A percentile compares a stretch with the other conserved stretches of the same genome.
Evolutionary conservation across 148 eudicot species (phyloP).

Genomic region (Rhododendron ovatum): DNA sequence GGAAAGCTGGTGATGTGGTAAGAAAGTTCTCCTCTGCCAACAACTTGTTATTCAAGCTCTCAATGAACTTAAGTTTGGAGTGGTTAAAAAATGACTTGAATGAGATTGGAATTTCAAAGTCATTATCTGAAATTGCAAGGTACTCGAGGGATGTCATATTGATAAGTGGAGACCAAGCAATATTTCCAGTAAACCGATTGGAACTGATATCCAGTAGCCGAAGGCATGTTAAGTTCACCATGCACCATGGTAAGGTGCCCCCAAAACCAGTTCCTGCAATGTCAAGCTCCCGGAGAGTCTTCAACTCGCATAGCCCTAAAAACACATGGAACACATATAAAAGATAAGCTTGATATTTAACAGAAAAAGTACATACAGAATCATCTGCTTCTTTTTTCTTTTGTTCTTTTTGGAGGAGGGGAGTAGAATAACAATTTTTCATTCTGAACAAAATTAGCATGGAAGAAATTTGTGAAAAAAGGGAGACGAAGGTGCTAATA

Average conservation of each 20-base stretch:
- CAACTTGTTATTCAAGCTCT: not conserved
- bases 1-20: slow-evolving; percentile 10
- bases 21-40: not conserved
- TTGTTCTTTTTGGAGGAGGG: too few species aligned
- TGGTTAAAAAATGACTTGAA: not conserved
- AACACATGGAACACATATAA: not conserved
- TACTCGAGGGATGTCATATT: not conserved
- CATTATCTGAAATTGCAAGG: not conserved
- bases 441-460: too few species aligned
- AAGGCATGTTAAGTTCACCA: too few species aligned
- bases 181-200: not conserved
- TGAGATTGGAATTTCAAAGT: slow-evolving; percentile 5
- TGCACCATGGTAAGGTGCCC: not conserved
- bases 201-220: not conserved
- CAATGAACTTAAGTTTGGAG: not conserved
- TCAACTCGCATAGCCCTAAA: not conserved
- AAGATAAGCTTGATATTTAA: too few species aligned
- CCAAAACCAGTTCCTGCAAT: too few species aligned
- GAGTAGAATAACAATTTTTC: too few species aligned
- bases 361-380: too few species aligned
- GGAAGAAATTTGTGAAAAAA: too few species aligned
- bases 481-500: too few species aligned
- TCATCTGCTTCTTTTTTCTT: too few species aligned
- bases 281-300: too few species aligned
- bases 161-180: too few species aligned